Conservation (phyloP, 805 yeast species). For the Myxozyma udenii region DNA sequence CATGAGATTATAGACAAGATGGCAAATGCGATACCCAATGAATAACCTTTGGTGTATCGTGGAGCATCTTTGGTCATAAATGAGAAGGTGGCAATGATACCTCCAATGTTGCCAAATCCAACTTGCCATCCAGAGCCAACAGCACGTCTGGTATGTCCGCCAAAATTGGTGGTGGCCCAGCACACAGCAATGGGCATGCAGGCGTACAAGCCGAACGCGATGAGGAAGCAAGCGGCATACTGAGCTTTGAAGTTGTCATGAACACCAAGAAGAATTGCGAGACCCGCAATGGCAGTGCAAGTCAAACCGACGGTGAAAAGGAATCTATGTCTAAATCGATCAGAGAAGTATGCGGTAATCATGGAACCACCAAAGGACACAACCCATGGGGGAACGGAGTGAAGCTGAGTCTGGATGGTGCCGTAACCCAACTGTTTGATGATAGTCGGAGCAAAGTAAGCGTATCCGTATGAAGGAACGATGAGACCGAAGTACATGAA, state of each 20-base stretch:
- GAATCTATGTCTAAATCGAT: slow-evolving; percentile 45
- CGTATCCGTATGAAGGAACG: slow-evolving; percentile 73
- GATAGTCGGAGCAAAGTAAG: slow-evolving; percentile 68
- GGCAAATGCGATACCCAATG: slow-evolving; percentile 50
- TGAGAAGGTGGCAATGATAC: slow-evolving; percentile 60
- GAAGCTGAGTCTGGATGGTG: slow-evolving; percentile 70
- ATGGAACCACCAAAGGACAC: slow-evolving; percentile 67
- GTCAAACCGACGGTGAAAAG: slow-evolving; percentile 32
- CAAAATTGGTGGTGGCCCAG: slow-evolving; percentile 61
- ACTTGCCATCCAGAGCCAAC: slow-evolving; percentile 60
- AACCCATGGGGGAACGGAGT: slow-evolving; percentile 85
- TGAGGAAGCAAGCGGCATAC: slow-evolving; percentile 63
- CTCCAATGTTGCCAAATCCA: slow-evolving; percentile 74
- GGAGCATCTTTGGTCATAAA: slow-evolving; percentile 59
- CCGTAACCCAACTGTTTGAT: slow-evolving; percentile 61
- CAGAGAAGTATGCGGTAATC: slow-evolving; percentile 62
- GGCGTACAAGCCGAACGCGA: slow-evolving; percentile 57
- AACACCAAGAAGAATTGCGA: slow-evolving; percentile 53
- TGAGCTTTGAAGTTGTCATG: slow-evolving; percentile 44
- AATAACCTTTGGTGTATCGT: slow-evolving; percentile 53
- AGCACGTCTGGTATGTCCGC: slow-evolving; percentile 60
- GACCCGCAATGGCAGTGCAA: slow-evolving; percentile 51
- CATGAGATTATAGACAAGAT: slow-evolving; percentile 44
- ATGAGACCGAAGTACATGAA: slow-evolving; percentile 62
- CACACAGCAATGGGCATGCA: slow-evolving; percentile 69